Evolutionary conservation across 768 basidiomycete genomes (phyloP), one percentile per base, ranked within the genome.

Genomic region (Tephrocybe sp.): DNA sequence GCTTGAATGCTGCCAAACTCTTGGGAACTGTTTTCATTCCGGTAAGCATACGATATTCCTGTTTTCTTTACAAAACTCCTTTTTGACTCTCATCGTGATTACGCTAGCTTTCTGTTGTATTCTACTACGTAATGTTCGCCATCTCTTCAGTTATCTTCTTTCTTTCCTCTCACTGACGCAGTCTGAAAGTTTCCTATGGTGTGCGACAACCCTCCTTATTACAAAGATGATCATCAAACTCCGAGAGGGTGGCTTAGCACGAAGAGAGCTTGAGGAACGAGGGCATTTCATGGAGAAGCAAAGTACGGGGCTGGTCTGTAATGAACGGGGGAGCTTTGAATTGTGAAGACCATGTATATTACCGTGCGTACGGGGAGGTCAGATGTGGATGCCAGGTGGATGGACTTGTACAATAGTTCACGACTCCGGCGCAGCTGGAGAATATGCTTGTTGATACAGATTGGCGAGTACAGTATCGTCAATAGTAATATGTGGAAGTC

Each of bases 151-250:
- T n/a, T n/a, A 3, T 26, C 7, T 31, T 9, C 16, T 3, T 42
- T 30, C 13, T 20, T 23, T 14, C 12, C n/a, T 34, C 33, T 22
- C 10, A 6, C 19, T 19, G 5, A 35, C 19, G 17, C 16, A 17
- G 12, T 12, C 12, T 35, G 31, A 39, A 35, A 73, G 72, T 50
- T 64, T 71, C 52, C 45, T 68, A 9, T 73, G 72, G 72, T 65
- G 70, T 31, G 39, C 63, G 17, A 59, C 61, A 34, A 71, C 69
- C 23, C 53, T 68, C 4, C 65, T 65, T 13, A 59, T 69, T 1
- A 55, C 72, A 0, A 61, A 60, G 26, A 64, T 73, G 20, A 63
- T 72, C 34, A 36, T 73, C 26, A 64, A 71, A 34, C 45, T 70
- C 16, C 64, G 72, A 5, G 45, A 58, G 34, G 39, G 52, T 13